These are phyloP conservation scores for Oryza meridionalis DNA, from an alignment of 176 grass and related monocot species.

Conservation along the genomic window DNA sequence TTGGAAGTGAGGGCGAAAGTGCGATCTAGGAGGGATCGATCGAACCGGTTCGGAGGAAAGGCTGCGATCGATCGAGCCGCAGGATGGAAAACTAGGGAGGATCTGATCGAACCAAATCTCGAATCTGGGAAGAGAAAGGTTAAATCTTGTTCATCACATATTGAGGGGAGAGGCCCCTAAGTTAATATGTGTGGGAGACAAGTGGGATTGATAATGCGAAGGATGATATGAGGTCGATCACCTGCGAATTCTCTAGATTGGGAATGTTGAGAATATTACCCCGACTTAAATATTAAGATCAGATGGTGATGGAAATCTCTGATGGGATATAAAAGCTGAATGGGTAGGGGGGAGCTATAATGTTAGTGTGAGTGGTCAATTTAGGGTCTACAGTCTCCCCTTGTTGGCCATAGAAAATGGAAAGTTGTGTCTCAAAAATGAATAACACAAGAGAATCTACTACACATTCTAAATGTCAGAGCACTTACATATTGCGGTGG, in stretches of 20 bases:
- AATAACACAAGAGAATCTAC: background rate
- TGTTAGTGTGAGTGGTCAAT: constrained; percentile 30
- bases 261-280: constrained; percentile 47
- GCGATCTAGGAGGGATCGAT: constrained; percentile 18
- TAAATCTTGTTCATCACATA: background rate
- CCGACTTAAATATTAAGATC: constrained; percentile 21
- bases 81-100: constrained; percentile 17
- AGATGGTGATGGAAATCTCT: constrained; percentile 24
- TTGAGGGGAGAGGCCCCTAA: background rate
- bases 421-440: background rate
- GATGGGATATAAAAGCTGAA: constrained; percentile 43
- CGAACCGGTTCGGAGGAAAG: constrained; percentile 38
- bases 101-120: constrained; percentile 42
- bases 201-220: constrained; percentile 26
- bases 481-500: background rate
- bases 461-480: background rate
- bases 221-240: constrained; percentile 7
- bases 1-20: background rate
- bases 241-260: constrained; percentile 38
- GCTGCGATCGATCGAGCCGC: background rate
- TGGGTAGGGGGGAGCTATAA: background rate
- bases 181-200: background rate
- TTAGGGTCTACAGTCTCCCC: constrained; percentile 23
- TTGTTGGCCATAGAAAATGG: background rate
- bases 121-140: constrained; percentile 27